Evolutionary conservation across 257 asterid genomes (phyloP).

Genomic region (Solanum rostratum): DNA sequence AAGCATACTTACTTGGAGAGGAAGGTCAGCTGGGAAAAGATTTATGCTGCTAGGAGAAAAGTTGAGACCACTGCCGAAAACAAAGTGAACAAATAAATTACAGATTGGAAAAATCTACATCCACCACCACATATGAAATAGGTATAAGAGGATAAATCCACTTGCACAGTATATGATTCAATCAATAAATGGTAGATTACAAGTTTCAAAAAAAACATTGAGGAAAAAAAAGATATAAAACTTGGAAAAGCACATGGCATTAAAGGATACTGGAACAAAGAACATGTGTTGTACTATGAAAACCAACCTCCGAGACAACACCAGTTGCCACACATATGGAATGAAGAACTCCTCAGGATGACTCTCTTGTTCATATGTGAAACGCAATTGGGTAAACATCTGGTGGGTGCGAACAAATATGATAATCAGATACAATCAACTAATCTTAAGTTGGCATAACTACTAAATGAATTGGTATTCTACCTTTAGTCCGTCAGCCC

Average conservation of each 20-base stretch:
- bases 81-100: neutral
- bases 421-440: neutral
- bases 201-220: neutral
- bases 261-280: neutral
- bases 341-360: constrained; percentile 92
- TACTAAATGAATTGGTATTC: constrained; percentile 1
- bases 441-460: neutral
- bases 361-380: constrained; percentile 93
- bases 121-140: neutral
- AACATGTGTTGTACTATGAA: neutral
- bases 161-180: neutral
- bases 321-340: constrained; percentile 89
- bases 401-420: neutral
- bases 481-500: constrained; percentile 97
- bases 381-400: constrained; percentile 73
- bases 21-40: constrained; percentile 48
- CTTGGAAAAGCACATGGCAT: neutral
- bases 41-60: constrained; percentile 55
- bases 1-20: constrained; percentile 42
- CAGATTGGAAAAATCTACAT: neutral
- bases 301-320: constrained; percentile 55
- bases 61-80: constrained; percentile 40
- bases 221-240: neutral
- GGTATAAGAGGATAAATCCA: neutral
- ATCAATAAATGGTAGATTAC: neutral